A percentile compares a stretch with the other conserved stretches of the same genome.
phyloP scores from a whole-genome alignment of 352 stramenopile species.

The Globisporangium rhizosaccharum region DNA sequence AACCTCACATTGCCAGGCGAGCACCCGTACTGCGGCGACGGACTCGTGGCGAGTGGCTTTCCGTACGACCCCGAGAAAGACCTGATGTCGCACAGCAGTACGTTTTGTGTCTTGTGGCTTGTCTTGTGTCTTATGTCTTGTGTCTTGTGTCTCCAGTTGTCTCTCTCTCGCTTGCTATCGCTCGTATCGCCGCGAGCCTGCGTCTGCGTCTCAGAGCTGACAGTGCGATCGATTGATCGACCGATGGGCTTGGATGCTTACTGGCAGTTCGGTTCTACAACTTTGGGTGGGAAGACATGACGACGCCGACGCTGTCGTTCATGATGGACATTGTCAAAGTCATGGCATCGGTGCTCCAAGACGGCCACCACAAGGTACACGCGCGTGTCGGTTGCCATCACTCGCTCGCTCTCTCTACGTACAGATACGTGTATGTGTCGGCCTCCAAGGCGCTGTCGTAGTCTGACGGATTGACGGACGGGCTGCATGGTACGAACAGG shows the following conservation, averaged over 20 bases:
- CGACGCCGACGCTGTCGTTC: conserved; percentile 73
- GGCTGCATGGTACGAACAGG: conserved; percentile 14
- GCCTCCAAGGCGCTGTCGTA: background rate
- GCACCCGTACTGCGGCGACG: conserved; percentile 88
- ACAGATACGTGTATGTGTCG: background rate
- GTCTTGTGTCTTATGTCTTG: background rate
- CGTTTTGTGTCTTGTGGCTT: background rate
- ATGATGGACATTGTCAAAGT: conserved; percentile 89
- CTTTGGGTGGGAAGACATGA: conserved; percentile 92
- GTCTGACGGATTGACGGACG: too few relatives aligned
- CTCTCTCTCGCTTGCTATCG: background rate
- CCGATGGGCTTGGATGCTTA: background rate
- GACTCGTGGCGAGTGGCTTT: conserved; percentile 67
- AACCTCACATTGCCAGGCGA: conserved; percentile 90
- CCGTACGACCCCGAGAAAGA: conserved; percentile 86
- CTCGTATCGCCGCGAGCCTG: too few relatives aligned
- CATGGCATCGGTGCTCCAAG: conserved; percentile 66
- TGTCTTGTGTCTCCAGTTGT: background rate
- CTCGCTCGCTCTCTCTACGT: background rate
- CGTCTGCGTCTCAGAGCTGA: background rate
- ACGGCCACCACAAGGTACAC: conserved; percentile 51
- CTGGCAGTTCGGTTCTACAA: conserved; percentile 85
- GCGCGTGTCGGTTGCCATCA: background rate
- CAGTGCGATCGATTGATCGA: background rate
- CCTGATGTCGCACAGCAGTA: conserved; percentile 85